phyloP scores from a whole-genome alignment of 1,284 basidiomycete species.

The Cryptococcus jaspeensis region DNA sequence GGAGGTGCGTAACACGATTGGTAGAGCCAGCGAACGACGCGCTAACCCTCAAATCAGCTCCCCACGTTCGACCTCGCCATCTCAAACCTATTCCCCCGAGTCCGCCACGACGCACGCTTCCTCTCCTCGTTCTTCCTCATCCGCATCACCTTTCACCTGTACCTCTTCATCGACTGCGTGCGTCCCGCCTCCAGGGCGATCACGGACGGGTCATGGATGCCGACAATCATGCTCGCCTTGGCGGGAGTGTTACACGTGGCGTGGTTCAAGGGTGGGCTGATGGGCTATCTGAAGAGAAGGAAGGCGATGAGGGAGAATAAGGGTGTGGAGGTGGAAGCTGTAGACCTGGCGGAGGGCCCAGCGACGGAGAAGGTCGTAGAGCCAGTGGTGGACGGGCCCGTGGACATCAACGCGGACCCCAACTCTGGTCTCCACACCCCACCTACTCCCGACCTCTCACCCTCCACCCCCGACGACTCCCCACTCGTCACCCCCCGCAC shows the following conservation, averaged over 20 bases:
- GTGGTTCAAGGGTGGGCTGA: conserved; percentile 61
- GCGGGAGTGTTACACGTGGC: conserved; percentile 58
- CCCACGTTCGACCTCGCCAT: conserved; percentile 61
- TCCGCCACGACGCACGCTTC: conserved; percentile 59
- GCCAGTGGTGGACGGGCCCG: neutral
- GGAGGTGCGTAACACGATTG: conserved; percentile 53
- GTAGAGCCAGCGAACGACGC: neutral
- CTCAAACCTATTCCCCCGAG: conserved; percentile 54
- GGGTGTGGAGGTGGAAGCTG: neutral
- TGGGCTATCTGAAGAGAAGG: conserved; percentile 55
- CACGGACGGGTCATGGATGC: conserved; percentile 50
- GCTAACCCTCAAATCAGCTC: conserved; percentile 41
- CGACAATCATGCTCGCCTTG: conserved; percentile 51
- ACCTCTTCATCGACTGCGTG: conserved; percentile 51
- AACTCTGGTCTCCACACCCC: too few relatives aligned
- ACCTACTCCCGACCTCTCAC: neutral
- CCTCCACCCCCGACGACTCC: conserved; percentile 38
- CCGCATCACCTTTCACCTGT: conserved; percentile 58
- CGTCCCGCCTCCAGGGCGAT: conserved; percentile 34
- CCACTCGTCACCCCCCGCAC: conserved; percentile 46
- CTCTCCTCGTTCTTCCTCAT: conserved; percentile 58
- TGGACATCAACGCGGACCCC: too few relatives aligned
- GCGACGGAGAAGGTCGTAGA: neutral
- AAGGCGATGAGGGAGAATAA: conserved; percentile 1
- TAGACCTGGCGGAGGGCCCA: neutral